Percentiles rank a stretch among this genome's conserved stretches.
Conservation (phyloP, 2,329 filamentous ascomycete genomes). For the Fusarium drepaniforme region DNA sequence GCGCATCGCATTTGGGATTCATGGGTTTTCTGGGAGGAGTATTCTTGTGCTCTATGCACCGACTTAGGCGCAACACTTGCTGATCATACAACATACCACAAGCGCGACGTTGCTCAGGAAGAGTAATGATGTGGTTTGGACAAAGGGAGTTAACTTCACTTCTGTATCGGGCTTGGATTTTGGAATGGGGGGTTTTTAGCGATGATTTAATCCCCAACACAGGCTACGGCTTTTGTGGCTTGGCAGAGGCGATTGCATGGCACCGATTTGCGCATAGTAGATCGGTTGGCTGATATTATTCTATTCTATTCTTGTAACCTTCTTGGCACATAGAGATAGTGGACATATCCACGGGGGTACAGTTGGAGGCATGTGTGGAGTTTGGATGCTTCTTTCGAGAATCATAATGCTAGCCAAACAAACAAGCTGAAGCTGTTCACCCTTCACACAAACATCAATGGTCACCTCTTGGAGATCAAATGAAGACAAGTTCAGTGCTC, state of each 20-base stretch:
- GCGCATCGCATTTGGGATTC: conserved; percentile 36
- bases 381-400: neutral
- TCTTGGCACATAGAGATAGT: conserved; percentile 24
- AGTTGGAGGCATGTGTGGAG: conserved; percentile 7
- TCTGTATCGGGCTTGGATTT: conserved; percentile 21
- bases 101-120: conserved; percentile 8
- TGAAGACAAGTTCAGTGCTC: conserved; percentile 27
- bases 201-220: conserved; percentile 22
- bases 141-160: conserved; percentile 15
- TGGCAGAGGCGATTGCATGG: conserved; percentile 11
- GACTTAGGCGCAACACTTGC: conserved; percentile 13
- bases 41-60: conserved; percentile 25
- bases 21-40: conserved; percentile 28
- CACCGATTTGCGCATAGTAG: conserved; percentile 8
- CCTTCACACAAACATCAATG: conserved; percentile 2
- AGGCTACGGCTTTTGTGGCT: conserved; percentile 20
- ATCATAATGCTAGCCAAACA: neutral
- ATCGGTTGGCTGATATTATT: conserved; percentile 20
- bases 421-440: neutral
- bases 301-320: conserved; percentile 28
- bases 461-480: conserved; percentile 17
- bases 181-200: conserved; percentile 30
- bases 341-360: conserved; percentile 2
- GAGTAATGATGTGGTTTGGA: conserved; percentile 4
- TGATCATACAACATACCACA: neutral